Evolutionary conservation across 176 grass and related monocot species (phyloP), one percentile per base, ranked within the genome.

Genomic region (Echinochloa phyllopogon): DNA sequence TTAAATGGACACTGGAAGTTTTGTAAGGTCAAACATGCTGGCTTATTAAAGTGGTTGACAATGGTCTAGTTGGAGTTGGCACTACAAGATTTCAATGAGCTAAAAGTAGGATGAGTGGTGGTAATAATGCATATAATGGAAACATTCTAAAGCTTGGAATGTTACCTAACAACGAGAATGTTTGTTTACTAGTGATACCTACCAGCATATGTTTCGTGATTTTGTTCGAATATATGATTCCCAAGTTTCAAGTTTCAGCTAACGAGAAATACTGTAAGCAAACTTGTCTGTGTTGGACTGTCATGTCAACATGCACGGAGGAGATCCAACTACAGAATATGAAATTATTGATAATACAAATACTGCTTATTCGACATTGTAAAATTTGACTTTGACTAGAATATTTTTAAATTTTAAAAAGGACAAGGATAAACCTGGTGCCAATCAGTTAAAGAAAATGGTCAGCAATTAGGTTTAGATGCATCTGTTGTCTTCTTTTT

Each of bases 51-150:
- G 25, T 67, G 67, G 74, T 79, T 83, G 89, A 67, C 84, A 51
- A 80, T 69, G 42, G 39, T 80, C 59, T 80, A 47, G 78, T 49
- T 90, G 88, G 79, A 90, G 63, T 47, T 79, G 69, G 42, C 79
- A 83, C 80, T 79, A 78, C 74, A 23, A 74, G 41, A 80, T 69
- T 75, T 51, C 80, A 79, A 44, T 68, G 49, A 83, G 40, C 68
- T 29, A 84, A 90, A 86, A 79, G 80, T 77, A 75, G 84, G 51
- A 83, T 66, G 84, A 74, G 77, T 87, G 74, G 51, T 74, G 61
- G 33, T 47, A 72, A 86, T 86, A 83, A 83, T 86, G 39, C 78
- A 77, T 73, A 73, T 33, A 64, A 75, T 78, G 67, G 17, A 82
- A 82, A 82, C 45, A 71, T 77, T 72, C 41, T 36, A 78, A 71